Conservation (phyloP, 345 rosid species). For the Mallotus nudiflorus region DNA sequence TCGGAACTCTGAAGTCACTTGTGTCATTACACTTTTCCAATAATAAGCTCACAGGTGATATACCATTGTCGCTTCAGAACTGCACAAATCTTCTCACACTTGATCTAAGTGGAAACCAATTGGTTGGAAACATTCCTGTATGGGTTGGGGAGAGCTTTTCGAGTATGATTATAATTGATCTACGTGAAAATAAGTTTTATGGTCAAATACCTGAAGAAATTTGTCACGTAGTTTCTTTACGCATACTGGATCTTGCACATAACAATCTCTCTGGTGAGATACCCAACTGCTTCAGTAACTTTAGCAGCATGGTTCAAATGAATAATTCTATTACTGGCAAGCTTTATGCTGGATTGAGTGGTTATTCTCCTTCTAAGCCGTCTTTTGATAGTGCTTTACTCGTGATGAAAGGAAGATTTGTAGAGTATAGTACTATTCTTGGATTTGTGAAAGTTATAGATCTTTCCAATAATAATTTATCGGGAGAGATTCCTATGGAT, state of each 20-base stretch:
- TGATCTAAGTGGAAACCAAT: slow-evolving; percentile 10
- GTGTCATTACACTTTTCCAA: background rate
- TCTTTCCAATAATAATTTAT: background rate
- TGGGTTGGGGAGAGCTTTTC: slow-evolving; percentile 12
- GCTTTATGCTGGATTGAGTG: background rate
- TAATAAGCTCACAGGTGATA: slow-evolving; percentile 3
- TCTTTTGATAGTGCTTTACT: background rate
- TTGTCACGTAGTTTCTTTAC: background rate
- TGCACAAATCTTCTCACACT: background rate
- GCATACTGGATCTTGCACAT: slow-evolving; percentile 9
- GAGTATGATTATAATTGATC: background rate
- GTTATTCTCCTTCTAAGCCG: background rate
- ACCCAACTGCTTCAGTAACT: slow-evolving; percentile 17
- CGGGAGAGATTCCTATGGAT: no score
- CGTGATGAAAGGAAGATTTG: no score
- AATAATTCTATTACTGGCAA: background rate
- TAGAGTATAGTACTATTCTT: no score
- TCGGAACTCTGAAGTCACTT: background rate
- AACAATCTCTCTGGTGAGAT: slow-evolving; percentile 11
- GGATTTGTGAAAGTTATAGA: background rate
- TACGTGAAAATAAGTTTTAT: slow-evolving; percentile 5
- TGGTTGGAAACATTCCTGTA: slow-evolving; percentile 2
- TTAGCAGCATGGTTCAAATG: slow-evolving; percentile 1
- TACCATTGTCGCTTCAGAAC: slow-evolving; percentile 1
- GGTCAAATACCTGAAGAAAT: background rate